Evolutionary conservation across 2,329 filamentous ascomycete genomes (phyloP).

Genomic region (Shiraia sp.): DNA sequence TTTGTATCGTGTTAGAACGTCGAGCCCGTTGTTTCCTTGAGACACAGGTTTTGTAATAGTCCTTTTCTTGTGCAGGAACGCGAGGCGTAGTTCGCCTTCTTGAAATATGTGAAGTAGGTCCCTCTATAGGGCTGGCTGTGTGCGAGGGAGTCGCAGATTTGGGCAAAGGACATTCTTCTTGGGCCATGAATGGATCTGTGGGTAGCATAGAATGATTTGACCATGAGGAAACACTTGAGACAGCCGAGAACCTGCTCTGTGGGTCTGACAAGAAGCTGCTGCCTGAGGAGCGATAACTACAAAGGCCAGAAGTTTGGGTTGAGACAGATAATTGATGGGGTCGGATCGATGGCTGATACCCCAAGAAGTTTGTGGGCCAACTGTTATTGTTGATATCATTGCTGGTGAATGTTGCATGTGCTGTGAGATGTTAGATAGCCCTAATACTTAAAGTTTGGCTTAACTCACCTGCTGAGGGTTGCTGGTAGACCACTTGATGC

Average conservation of each 20-base stretch:
- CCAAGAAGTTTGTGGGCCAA: constrained; percentile 9
- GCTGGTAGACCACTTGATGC: constrained; percentile 5
- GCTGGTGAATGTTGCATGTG: constrained; percentile 5
- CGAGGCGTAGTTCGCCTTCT: constrained; percentile 12
- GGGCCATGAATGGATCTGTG: constrained; percentile 13
- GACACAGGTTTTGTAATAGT: constrained; percentile 35
- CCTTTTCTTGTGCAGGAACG: constrained; percentile 14
- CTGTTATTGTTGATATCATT: constrained; percentile 3
- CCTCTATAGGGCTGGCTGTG: constrained; percentile 5
- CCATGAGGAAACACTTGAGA: constrained; percentile 27
- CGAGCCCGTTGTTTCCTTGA: constrained; percentile 27
- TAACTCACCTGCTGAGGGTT: constrained; percentile 13
- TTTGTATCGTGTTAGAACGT: constrained; percentile 22
- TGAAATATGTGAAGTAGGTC: neutral
- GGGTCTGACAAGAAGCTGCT: constrained; percentile 23
- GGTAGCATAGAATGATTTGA: constrained; percentile 21
- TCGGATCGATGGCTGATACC: constrained; percentile 9
- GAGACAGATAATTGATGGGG: constrained; percentile 22
- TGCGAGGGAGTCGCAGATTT: constrained; percentile 4
- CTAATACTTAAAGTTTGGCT: neutral
- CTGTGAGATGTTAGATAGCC: constrained; percentile 2
- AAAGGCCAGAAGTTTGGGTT: constrained; percentile 21
- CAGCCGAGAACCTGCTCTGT: constrained; percentile 20
- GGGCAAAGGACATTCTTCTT: constrained; percentile 12
- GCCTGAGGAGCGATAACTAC: constrained; percentile 19